Percentiles rank a stretch among this genome's conserved stretches.
These are phyloP conservation scores for Nadsonia commutata DNA, from an alignment of 1,139 yeast genomes.

Conservation along the genomic window DNA sequence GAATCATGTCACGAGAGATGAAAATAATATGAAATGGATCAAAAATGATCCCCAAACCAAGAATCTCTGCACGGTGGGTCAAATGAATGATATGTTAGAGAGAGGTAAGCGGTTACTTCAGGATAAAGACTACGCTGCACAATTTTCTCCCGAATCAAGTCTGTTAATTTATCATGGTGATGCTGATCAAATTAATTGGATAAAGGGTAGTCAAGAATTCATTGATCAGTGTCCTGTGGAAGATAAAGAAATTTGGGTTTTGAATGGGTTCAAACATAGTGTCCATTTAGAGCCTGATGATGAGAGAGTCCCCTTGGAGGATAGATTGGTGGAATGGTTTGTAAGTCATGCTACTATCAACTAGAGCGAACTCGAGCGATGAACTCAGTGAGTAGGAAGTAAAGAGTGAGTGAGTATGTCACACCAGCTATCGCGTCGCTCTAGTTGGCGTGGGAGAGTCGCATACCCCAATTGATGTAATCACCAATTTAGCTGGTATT, in stretches of 20 bases:
- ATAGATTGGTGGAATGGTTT: neutral
- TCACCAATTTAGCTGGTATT: too few relatives aligned
- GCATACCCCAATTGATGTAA: too few relatives aligned
- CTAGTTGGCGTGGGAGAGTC: too few relatives aligned
- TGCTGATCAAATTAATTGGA: conserved; percentile 34
- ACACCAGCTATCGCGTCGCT: too few relatives aligned
- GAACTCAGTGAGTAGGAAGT: too few relatives aligned
- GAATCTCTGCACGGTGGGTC: conserved; percentile 34
- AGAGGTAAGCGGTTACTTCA: conserved; percentile 46
- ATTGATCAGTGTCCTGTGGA: conserved; percentile 4
- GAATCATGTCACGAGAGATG: conserved; percentile 43
- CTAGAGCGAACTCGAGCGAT: too few relatives aligned
- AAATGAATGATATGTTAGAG: conserved; percentile 48
- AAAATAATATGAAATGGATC: conserved; percentile 15
- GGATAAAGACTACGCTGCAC: conserved; percentile 28
- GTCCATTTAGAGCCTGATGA: conserved; percentile 41
- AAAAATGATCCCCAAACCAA: conserved; percentile 18
- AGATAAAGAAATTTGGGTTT: conserved; percentile 4
- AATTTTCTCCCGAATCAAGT: conserved; percentile 32
- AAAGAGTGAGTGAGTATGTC: too few relatives aligned
- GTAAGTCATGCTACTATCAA: too few relatives aligned
- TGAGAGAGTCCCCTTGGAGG: conserved; percentile 52
- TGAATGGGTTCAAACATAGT: conserved; percentile 3
- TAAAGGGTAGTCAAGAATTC: conserved; percentile 2
- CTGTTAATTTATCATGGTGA: conserved; percentile 42